phyloP scores from a whole-genome alignment of 257 asterid species.

The Petrea volubilis region DNA sequence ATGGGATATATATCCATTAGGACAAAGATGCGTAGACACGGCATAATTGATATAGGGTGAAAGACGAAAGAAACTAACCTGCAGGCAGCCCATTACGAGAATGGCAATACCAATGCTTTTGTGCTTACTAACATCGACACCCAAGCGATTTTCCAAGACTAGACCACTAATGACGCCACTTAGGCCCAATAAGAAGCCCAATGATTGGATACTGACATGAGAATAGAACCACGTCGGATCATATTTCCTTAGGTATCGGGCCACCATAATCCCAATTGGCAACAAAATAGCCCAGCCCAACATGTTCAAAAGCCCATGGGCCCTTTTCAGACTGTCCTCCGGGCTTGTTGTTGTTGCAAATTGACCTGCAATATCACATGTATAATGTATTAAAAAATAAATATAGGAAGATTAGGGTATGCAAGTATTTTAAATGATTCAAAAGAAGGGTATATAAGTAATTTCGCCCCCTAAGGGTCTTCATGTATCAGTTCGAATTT shows the following conservation, averaged over 20 bases:
- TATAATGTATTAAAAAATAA: not conserved
- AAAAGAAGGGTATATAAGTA: no score
- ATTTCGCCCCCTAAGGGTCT: no score
- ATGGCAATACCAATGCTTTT: conserved; percentile 69
- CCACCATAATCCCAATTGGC: conserved; percentile 76
- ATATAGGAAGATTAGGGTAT: not conserved
- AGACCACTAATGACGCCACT: conserved; percentile 69
- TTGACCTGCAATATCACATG: conserved; percentile 45
- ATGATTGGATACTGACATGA: conserved; percentile 59
- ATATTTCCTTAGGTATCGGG: conserved; percentile 71
- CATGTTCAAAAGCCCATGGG: conserved; percentile 83
- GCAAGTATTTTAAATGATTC: no score
- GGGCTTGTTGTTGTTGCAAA: conserved; percentile 34
- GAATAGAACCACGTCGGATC: conserved; percentile 88
- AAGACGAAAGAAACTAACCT: conserved; percentile 44
- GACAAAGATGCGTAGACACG: no score
- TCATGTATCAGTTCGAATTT: no score
- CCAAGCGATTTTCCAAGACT: conserved; percentile 55
- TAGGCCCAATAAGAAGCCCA: conserved; percentile 67
- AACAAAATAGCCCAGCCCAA: conserved; percentile 85
- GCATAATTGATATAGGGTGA: no score
- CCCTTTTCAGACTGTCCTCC: conserved; percentile 42
- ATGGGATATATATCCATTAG: no score
- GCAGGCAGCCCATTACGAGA: conserved; percentile 73
- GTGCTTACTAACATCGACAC: conserved; percentile 52